Evolutionary conservation across 257 asterid genomes (phyloP).

Genomic region (Ehretia macrophylla): DNA sequence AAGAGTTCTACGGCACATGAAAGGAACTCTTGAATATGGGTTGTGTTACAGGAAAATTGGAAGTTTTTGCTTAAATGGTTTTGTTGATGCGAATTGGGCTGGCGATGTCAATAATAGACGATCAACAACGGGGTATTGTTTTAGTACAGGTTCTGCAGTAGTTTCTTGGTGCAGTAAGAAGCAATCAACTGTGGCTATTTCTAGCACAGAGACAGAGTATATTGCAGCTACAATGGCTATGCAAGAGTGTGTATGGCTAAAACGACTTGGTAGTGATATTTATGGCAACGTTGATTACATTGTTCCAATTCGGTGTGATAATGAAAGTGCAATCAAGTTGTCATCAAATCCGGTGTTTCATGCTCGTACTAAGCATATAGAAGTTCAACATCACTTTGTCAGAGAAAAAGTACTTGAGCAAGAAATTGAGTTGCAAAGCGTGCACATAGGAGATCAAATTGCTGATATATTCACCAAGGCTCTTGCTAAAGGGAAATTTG

Average conservation of each 20-base stretch:
- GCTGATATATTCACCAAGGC: slow-evolving; percentile 5
- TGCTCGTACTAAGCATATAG: slow-evolving; percentile 5
- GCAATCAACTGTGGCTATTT: background rate
- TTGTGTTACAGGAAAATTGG: background rate
- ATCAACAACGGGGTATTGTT: slow-evolving; percentile 9
- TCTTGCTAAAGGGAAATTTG: background rate
- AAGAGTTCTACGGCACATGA: slow-evolving; percentile 14
- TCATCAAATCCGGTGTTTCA: slow-evolving; percentile 4
- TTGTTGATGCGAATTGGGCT: slow-evolving; percentile 5
- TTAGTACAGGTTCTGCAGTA: background rate
- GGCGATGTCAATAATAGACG: background rate
- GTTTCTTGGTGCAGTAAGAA: slow-evolving; percentile 13
- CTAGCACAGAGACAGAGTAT: background rate
- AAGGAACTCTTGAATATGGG: slow-evolving; percentile 5
- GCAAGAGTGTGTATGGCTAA: slow-evolving; percentile 9
- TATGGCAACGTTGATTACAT: background rate
- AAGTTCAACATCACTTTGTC: slow-evolving; percentile 1
- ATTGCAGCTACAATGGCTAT: slow-evolving; percentile 7
- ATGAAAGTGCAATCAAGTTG: slow-evolving; percentile 11
- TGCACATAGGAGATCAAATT: background rate
- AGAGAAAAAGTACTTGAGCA: slow-evolving; percentile 13
- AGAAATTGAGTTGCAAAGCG: slow-evolving; percentile 4
- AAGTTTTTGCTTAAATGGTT: background rate
- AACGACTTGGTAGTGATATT: slow-evolving; percentile 1
- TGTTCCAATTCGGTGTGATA: slow-evolving; percentile 4